Evolutionary conservation across 768 basidiomycete genomes (phyloP), one percentile per base, ranked within the genome.

Genomic region (Phanerochaete carnosa): DNA sequence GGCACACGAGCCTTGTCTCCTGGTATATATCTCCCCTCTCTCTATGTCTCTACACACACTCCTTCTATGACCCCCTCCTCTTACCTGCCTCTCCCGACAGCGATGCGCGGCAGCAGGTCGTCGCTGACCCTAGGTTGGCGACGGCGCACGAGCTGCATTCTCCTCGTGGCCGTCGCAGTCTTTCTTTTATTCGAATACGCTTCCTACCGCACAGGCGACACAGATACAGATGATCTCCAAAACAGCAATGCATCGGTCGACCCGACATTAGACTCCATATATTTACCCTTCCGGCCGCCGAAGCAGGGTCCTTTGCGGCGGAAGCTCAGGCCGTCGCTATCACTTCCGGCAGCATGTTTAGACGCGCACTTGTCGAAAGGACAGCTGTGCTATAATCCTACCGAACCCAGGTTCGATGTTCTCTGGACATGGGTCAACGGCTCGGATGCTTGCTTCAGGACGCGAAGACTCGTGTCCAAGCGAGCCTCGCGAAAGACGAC

Each of bases 401-500:
- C 57, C 23, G 13, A 46, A 8, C 68, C 66, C 8, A 60, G 39
- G 30, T 16, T 73, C 53, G 72, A 73, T 55, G 62, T 73, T 30
- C 29, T 73, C 13, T 73, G 70, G 70, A 70, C 72, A 11, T 73
- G 72, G 72, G 69, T 70, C 8, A 73, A 73, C 57, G 70, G 72
- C 59, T 70, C 72, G 1, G 72, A 73, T 47, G 58, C 65, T 57
- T 71, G 9, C 59, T 65, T 43, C 35, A 62, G 15, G 62, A 67
- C 23, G 64, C 66, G 1, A 63, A 59, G 33, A 29, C 25, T 1
- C 62, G 62, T 35, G 45, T 62, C 19, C 51, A 30, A 51, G 30
- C 28, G 19, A n/a, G 39, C 23, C 62, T 61, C 45, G 49, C 29
- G 28, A 15, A 51, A 1, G 61, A 66, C 43, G 66, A 68, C 39